A percentile compares a stretch with the other conserved stretches of the same genome.
phyloP scores from a whole-genome alignment of 2,329 filamentous ascomycete species.

The Elsinoe necatrix region DNA sequence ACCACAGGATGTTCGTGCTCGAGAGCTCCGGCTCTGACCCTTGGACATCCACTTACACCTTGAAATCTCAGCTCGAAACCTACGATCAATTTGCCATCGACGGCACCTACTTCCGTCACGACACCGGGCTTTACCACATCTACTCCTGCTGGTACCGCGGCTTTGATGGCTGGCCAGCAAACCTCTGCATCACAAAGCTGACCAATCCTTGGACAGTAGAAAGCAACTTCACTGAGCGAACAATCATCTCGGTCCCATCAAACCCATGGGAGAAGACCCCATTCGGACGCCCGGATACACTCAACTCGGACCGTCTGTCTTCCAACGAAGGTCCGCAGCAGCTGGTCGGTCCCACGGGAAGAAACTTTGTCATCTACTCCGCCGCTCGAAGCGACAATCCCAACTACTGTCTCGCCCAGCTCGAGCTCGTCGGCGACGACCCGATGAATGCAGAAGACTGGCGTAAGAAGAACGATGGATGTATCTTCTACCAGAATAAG shows the following conservation, averaged over 20 bases:
- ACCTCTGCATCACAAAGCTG: slow-evolving; percentile 46
- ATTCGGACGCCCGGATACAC: slow-evolving; percentile 39
- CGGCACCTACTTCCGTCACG: slow-evolving; percentile 44
- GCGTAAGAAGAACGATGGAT: slow-evolving; percentile 40
- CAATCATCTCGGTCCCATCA: slow-evolving; percentile 40
- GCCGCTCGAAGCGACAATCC: slow-evolving; percentile 44
- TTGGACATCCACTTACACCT: slow-evolving; percentile 38
- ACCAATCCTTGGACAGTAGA: slow-evolving; percentile 41
- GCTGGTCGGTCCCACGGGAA: slow-evolving; percentile 41
- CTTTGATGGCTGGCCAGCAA: slow-evolving; percentile 44
- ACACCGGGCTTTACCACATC: slow-evolving; percentile 33
- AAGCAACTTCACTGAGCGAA: slow-evolving; percentile 39
- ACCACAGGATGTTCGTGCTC: slow-evolving; percentile 46
- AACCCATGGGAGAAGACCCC: slow-evolving; percentile 47
- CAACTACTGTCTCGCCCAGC: slow-evolving; percentile 46
- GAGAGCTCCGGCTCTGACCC: slow-evolving; percentile 37
- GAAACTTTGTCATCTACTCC: slow-evolving; percentile 43
- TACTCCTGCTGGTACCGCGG: slow-evolving; percentile 37
- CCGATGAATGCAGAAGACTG: slow-evolving; percentile 43
- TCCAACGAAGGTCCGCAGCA: slow-evolving; percentile 46
- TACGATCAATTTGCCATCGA: slow-evolving; percentile 48
- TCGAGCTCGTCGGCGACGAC: slow-evolving; percentile 42
- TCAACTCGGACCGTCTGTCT: slow-evolving; percentile 32
- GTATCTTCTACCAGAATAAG: slow-evolving; percentile 44
- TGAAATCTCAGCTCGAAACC: slow-evolving; percentile 42